These are phyloP conservation scores for Aspergillus ustus DNA, from an alignment of 2,329 filamentous ascomycete genomes.

Conservation along the genomic window DNA sequence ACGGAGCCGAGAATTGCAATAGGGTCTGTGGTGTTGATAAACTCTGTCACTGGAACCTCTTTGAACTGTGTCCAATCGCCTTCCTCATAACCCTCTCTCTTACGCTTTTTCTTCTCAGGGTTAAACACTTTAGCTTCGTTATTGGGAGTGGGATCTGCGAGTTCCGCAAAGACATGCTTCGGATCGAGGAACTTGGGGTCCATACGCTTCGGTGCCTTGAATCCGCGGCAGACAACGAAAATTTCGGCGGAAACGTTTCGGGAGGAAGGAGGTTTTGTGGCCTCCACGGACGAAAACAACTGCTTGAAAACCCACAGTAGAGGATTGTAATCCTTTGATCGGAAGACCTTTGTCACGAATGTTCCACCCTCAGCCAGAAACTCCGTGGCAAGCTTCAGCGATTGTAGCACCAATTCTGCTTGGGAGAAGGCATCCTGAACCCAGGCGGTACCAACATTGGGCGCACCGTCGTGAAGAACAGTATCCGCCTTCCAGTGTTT, in stretches of 20 bases:
- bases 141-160: conserved; percentile 83
- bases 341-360: conserved; percentile 97
- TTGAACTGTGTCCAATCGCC: conserved; percentile 93
- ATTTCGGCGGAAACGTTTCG: conserved; percentile 98
- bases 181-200: conserved; percentile 93
- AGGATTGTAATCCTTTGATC: conserved; percentile 95
- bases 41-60: conserved; percentile 84
- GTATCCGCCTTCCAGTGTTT: conserved; percentile 97
- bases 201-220: conserved; percentile 90
- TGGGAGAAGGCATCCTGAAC: conserved; percentile 98
- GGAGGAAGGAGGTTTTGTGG: conserved; percentile 94
- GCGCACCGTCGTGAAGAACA: conserved; percentile 94
- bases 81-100: conserved; percentile 97
- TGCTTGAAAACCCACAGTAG: conserved; percentile 98
- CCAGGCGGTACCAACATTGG: conserved; percentile 98
- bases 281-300: conserved; percentile 91
- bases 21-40: conserved; percentile 90
- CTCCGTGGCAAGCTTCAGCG: conserved; percentile 91
- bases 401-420: conserved; percentile 87
- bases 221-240: conserved; percentile 95
- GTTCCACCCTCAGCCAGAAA: conserved; percentile 87
- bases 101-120: conserved; percentile 94
- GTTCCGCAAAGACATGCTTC: conserved; percentile 86
- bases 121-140: conserved; percentile 99
- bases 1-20: conserved; percentile 86